phyloP scores from a whole-genome alignment of 352 stramenopile genomes.

The Phytophthora rubi region DNA sequence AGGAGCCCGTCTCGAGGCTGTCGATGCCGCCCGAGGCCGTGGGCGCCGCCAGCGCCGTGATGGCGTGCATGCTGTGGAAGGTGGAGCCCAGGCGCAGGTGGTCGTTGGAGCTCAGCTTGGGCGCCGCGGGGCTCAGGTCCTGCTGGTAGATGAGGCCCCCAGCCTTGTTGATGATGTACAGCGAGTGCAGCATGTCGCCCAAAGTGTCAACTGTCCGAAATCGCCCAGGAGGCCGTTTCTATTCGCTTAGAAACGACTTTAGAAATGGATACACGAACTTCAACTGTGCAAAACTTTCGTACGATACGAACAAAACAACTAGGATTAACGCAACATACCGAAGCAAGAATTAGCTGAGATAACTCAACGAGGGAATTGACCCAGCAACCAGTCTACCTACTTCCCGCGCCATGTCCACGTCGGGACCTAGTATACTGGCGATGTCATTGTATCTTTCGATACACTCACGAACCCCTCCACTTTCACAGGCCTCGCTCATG shows the following conservation, averaged over 20 bases:
- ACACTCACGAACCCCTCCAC: no score
- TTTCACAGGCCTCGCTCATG: no score
- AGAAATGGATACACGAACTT: not conserved
- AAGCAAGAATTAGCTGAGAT: no score
- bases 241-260: not conserved
- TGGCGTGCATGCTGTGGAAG: constrained; percentile 95
- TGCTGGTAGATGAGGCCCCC: constrained; percentile 94
- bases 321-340: no score
- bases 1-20: constrained; percentile 92
- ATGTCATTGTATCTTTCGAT: no score
- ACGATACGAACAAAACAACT: no score
- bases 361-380: no score
- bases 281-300: not conserved
- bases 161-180: constrained; percentile 96
- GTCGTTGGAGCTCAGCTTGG: constrained; percentile 92
- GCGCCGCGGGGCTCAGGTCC: constrained; percentile 85
- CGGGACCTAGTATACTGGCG: no score
- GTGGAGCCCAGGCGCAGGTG: constrained; percentile 93
- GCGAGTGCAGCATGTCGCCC: constrained; percentile 84
- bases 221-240: not conserved
- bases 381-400: no score
- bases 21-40: constrained; percentile 89
- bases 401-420: no score
- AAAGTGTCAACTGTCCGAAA: not conserved
- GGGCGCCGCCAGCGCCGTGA: constrained; percentile 86